Conservation (phyloP, 129 eudicot genomes). For the Flaveria bidentis region DNA sequence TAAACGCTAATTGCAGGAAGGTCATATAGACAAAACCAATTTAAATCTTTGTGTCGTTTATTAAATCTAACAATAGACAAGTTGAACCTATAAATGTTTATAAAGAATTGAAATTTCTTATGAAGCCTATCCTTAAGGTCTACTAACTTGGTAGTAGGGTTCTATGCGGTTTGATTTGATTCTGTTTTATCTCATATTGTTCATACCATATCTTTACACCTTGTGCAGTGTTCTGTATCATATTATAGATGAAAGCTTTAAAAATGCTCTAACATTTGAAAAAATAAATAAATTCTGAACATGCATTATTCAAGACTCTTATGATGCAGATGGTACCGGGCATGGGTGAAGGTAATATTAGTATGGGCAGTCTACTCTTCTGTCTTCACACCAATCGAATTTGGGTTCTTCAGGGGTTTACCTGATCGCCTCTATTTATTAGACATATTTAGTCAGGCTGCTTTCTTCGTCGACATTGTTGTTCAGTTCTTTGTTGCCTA, state of each 20-base stretch:
- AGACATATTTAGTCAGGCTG: slow-evolving; percentile 71
- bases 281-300: background rate
- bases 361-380: slow-evolving; percentile 93
- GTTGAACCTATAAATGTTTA: background rate
- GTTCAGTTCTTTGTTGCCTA: slow-evolving; percentile 81
- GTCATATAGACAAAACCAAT: too few relatives aligned
- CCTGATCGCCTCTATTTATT: slow-evolving; percentile 63
- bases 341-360: slow-evolving; percentile 81
- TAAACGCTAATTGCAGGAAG: too few relatives aligned
- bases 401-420: slow-evolving; percentile 91
- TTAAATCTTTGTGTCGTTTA: too few relatives aligned
- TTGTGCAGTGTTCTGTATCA: background rate
- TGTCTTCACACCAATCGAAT: slow-evolving; percentile 93
- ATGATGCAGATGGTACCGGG: slow-evolving; percentile 80
- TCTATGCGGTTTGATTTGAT: too few relatives aligned
- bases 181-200: too few relatives aligned
- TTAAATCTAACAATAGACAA: background rate
- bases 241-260: background rate
- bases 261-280: background rate
- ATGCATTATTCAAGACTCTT: background rate
- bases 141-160: too few relatives aligned
- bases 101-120: background rate
- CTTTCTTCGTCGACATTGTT: slow-evolving; percentile 74
- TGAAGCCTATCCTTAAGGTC: background rate
- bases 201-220: background rate